A percentile compares a stretch with the other conserved stretches of the same genome.
These are phyloP conservation scores for Phlegmacium glaucopus DNA, from an alignment of 768 basidiomycete genomes.

Conservation along the genomic window DNA sequence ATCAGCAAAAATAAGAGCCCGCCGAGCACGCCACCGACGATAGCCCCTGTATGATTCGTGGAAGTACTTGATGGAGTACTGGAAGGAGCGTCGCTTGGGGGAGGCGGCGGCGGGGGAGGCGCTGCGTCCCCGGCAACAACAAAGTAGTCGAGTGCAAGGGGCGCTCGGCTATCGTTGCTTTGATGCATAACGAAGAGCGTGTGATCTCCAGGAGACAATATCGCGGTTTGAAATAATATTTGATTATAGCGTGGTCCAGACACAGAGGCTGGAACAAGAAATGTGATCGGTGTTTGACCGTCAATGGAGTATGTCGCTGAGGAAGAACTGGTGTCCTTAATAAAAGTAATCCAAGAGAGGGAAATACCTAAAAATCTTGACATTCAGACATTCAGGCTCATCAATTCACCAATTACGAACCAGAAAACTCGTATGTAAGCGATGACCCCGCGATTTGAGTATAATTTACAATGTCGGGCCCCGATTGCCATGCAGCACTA, in stretches of 20 bases:
- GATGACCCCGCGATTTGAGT: slow-evolving; percentile 18
- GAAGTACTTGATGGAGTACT: slow-evolving; percentile 2
- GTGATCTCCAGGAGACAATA: slow-evolving; percentile 15
- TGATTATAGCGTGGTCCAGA: slow-evolving; percentile 14
- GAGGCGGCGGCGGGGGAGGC: slow-evolving; percentile 4
- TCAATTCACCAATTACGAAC: slow-evolving; percentile 8
- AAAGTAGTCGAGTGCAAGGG: slow-evolving; percentile 18
- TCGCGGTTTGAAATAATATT: slow-evolving; percentile 16
- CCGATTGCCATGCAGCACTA: slow-evolving; percentile 15
- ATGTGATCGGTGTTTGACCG: slow-evolving; percentile 11
- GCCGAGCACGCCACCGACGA: slow-evolving; percentile 16
- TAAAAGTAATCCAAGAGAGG: slow-evolving; percentile 21
- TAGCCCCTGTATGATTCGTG: slow-evolving; percentile 10
- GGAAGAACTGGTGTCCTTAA: slow-evolving; percentile 18
- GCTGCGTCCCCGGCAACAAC: slow-evolving; percentile 8
- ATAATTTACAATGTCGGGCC: slow-evolving; percentile 10
- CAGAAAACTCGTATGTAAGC: slow-evolving; percentile 21
- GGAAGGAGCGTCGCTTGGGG: slow-evolving; percentile 4
- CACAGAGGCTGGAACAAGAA: slow-evolving; percentile 14
- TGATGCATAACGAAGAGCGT: slow-evolving; percentile 19
- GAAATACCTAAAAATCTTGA: slow-evolving; percentile 23
- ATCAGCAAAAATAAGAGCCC: not conserved
- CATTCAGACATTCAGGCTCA: not conserved
- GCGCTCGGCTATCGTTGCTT: too few relatives aligned
- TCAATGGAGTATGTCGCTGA: slow-evolving; percentile 27